These are phyloP conservation scores for Malassezia caprae DNA, from an alignment of 1,284 basidiomycete species.

Conservation along the genomic window DNA sequence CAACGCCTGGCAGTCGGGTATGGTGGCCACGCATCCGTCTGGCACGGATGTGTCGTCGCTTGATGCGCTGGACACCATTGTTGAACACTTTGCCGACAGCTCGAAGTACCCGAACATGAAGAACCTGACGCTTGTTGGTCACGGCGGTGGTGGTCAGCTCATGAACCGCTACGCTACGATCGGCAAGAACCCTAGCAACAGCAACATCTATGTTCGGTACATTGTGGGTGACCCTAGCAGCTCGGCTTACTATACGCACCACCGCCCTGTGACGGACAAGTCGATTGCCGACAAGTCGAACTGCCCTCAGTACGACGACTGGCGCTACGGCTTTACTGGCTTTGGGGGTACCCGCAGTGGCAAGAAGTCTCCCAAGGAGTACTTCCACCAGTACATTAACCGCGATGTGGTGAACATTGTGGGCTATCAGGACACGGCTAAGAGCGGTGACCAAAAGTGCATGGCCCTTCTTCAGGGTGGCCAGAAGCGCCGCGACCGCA, in stretches of 20 bases:
- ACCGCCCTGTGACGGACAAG: conserved; percentile 31
- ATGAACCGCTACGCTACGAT: conserved; percentile 40
- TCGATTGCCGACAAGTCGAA: conserved; percentile 20
- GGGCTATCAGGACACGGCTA: conserved; percentile 28
- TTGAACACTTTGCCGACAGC: conserved; percentile 29
- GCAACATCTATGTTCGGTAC: conserved; percentile 27
- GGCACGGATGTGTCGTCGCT: conserved; percentile 28
- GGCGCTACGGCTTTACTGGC: conserved; percentile 39
- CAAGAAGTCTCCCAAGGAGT: conserved; percentile 24
- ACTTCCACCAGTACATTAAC: conserved; percentile 31
- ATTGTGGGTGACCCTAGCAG: conserved; percentile 40
- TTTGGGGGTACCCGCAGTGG: conserved; percentile 29
- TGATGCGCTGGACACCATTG: conserved; percentile 37
- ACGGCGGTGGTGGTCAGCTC: conserved; percentile 45
- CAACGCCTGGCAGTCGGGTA: conserved; percentile 44
- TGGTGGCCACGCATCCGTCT: conserved; percentile 32
- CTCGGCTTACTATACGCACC: conserved; percentile 33
- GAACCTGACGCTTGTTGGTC: conserved; percentile 42
- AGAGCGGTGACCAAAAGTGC: conserved; percentile 39
- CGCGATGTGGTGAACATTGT: conserved; percentile 43
- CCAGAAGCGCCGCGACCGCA: conserved; percentile 31
- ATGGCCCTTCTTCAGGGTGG: conserved; percentile 44
- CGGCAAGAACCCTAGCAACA: conserved; percentile 23
- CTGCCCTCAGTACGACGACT: conserved; percentile 38
- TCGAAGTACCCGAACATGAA: conserved; percentile 28